Evolutionary conservation across 352 stramenopile genomes (phyloP).

Genomic region (Vaucheria bursata): DNA sequence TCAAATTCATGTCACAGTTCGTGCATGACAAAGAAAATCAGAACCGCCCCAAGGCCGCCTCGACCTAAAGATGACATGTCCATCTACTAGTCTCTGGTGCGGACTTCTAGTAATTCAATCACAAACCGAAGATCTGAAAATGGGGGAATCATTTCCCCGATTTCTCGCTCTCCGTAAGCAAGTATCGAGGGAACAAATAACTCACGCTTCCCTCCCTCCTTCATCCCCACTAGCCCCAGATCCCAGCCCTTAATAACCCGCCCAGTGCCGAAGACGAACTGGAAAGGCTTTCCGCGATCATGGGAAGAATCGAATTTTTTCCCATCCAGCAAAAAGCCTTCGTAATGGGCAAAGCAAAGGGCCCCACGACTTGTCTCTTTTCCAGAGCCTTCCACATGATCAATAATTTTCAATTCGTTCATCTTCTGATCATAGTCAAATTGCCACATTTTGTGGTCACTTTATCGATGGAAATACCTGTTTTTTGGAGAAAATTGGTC

Average conservation of each 20-base stretch:
- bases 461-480: no score
- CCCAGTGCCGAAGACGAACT: constrained; percentile 50
- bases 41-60: no score
- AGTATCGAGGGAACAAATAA: background rate
- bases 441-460: no score
- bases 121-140: background rate
- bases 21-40: no score
- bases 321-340: constrained; percentile 75
- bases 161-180: background rate
- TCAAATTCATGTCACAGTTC: no score
- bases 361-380: background rate
- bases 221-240: constrained; percentile 49
- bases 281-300: constrained; percentile 56
- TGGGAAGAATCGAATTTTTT: constrained; percentile 82
- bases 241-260: constrained; percentile 56
- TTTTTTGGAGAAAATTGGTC: no score
- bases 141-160: background rate
- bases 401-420: background rate
- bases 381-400: background rate
- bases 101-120: background rate
- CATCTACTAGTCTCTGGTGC: background rate
- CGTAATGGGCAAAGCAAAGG: constrained; percentile 69
- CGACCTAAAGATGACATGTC: no score
- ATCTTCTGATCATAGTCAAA: background rate
- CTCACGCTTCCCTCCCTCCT: constrained; percentile 1